phyloP scores from a whole-genome alignment of 192 early-diverging fungal species.

The Backusella tarrabulga region DNA sequence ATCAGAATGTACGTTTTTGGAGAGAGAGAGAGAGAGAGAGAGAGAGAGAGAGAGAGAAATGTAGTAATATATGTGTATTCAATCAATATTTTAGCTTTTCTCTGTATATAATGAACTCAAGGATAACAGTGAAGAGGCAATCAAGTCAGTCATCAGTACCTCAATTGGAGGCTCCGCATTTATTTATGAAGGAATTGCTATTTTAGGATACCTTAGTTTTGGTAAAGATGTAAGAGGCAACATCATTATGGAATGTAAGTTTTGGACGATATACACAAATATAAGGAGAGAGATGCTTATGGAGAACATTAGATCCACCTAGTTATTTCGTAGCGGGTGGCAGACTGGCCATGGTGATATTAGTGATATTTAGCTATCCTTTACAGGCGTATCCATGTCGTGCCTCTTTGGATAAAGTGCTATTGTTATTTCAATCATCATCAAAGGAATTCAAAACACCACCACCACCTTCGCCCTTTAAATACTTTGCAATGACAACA shows the following conservation, averaged over 20 bases:
- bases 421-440: constrained; percentile 31
- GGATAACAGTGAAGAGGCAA: constrained; percentile 72
- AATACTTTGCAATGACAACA: constrained; percentile 65
- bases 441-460: constrained; percentile 15
- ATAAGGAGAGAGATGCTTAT: constrained; percentile 27
- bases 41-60: background rate
- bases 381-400: constrained; percentile 93
- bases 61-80: background rate
- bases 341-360: constrained; percentile 82
- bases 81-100: constrained; percentile 66
- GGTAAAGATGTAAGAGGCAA: constrained; percentile 82
- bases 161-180: constrained; percentile 77
- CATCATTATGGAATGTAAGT: constrained; percentile 75
- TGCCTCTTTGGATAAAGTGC: constrained; percentile 85
- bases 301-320: constrained; percentile 53
- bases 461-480: constrained; percentile 45
- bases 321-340: constrained; percentile 75
- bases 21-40: background rate
- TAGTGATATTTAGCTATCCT: constrained; percentile 91
- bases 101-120: constrained; percentile 93
- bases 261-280: constrained; percentile 67
- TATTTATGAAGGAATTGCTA: constrained; percentile 83
- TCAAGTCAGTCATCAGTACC: constrained; percentile 67
- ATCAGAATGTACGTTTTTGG: constrained; percentile 82
- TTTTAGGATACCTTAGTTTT: constrained; percentile 94